Conservation (phyloP, 2,329 filamentous ascomycete genomes). For the Corinectria fuckeliana region DNA sequence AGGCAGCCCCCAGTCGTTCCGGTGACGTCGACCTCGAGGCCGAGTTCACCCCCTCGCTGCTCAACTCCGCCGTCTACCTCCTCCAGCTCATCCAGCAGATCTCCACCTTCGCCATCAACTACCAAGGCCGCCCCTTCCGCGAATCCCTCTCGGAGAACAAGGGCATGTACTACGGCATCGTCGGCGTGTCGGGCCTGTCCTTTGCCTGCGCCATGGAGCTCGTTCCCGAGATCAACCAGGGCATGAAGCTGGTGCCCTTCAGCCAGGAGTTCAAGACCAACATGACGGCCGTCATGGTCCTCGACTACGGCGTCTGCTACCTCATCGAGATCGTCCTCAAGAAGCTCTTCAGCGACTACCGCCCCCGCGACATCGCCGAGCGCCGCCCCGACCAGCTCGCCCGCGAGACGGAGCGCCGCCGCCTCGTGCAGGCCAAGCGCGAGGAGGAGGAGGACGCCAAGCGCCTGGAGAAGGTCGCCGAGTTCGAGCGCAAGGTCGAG, state of each 20-base stretch:
- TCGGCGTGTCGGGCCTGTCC: conserved; percentile 87
- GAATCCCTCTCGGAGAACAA: conserved; percentile 95
- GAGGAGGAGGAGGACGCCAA: conserved; percentile 61
- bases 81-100: conserved; percentile 98
- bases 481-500: conserved; percentile 64
- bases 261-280: conserved; percentile 85
- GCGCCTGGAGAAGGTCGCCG: conserved; percentile 61
- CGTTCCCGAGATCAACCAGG: conserved; percentile 91
- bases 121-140: conserved; percentile 97
- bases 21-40: conserved; percentile 85
- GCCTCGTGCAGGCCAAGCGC: conserved; percentile 56
- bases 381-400: conserved; percentile 85
- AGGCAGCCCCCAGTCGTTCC: conserved; percentile 49
- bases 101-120: conserved; percentile 98
- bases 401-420: conserved; percentile 74
- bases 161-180: conserved; percentile 97
- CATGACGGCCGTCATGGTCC: conserved; percentile 82
- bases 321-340: conserved; percentile 88
- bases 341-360: conserved; percentile 85
- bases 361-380: conserved; percentile 90
- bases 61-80: conserved; percentile 97
- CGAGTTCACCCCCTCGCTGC: conserved; percentile 89
- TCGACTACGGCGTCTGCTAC: conserved; percentile 89
- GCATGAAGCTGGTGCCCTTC: conserved; percentile 92
- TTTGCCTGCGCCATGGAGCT: conserved; percentile 96